A percentile compares a stretch with the other conserved stretches of the same genome.
These are phyloP conservation scores for Elsinoe perseae DNA, from an alignment of 2,329 filamentous ascomycete genomes.

Conservation along the genomic window DNA sequence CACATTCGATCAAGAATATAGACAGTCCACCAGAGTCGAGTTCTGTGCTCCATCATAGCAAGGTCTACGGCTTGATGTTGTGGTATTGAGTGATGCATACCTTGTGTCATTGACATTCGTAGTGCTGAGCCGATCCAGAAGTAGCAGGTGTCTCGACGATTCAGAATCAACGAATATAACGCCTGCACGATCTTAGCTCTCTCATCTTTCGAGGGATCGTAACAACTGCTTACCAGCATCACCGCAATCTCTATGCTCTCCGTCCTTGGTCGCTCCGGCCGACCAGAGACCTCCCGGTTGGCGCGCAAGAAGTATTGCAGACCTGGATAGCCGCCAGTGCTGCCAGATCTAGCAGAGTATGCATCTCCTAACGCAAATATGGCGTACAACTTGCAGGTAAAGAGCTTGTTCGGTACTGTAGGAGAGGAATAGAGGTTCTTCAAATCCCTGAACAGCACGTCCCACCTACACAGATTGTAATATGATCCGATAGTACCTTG, in stretches of 20 bases:
- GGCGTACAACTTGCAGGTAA: conserved; percentile 38
- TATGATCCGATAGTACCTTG: conserved; percentile 35
- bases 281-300: conserved; percentile 33
- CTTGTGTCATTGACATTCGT: conserved; percentile 39
- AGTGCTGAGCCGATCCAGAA: conserved; percentile 40
- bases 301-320: conserved; percentile 39
- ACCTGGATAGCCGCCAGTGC: conserved; percentile 34
- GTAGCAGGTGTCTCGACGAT: conserved; percentile 40
- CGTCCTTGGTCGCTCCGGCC: conserved; percentile 38
- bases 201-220: neutral
- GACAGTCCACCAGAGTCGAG: conserved; percentile 31
- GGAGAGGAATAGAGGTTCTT: conserved; percentile 34
- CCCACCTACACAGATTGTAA: conserved; percentile 39
- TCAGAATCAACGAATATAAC: conserved; percentile 40
- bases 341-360: conserved; percentile 37
- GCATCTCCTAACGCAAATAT: conserved; percentile 42
- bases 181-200: conserved; percentile 28
- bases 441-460: conserved; percentile 32
- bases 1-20: conserved; percentile 31
- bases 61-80: conserved; percentile 36
- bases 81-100: conserved; percentile 36
- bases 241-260: conserved; percentile 40
- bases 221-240: conserved; percentile 34
- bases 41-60: conserved; percentile 28
- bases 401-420: conserved; percentile 28